Base-by-base conservation (phyloP, 148 eudicot species). In the Rhododendron ovatum region DNA sequence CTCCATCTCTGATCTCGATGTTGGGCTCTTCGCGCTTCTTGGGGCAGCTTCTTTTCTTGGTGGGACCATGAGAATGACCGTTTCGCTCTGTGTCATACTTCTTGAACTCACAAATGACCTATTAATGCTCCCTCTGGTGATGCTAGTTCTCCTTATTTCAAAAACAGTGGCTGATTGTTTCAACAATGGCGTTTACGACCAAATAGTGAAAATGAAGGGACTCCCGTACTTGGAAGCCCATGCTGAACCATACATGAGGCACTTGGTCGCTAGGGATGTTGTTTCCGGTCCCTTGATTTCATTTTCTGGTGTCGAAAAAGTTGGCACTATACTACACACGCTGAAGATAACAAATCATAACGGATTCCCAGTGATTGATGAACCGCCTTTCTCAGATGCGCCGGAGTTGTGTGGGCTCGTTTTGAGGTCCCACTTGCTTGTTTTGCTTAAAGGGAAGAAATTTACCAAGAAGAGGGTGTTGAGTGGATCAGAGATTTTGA, bases 1-100 rank as follows among this genome's bases (percentile, higher is more conserved):
- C 6, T 63, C 94, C 8, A 5, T 91, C 20, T 91, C 92, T 28
- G 87, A 77, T 75, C 91, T 95, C 48, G 92, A 94, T 43, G 76
- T 88, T 53, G 96, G 98, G 24, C 84, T 94, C 63, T 94, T 88
- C 81, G 93, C 96, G 2, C 89, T 95, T 69, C 94, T 95, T 2
- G 98, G 98, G 39, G 93, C 98, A 5, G 98, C 98, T 48, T 94
- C 98, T 12, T 93, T 95, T 55, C 92, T 95, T 9, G 96, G 98
- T 76, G 98, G 98, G 55, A 95, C 98, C 24, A 95, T 95, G 98
- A 93, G 98, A 82, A 95, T 95, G 98, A 95, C 98, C 0, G 98
- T 95, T 4, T 94, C 98, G 2, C 88, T 95, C 9, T 95, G 98
- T 78, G 93, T 95, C 85, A 95, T 95, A 45, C 91, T 95, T 48